Evolutionary conservation across 495 filamentous ascomycete genomes (phyloP).

Genomic region (Aspergillus haitiensis): DNA sequence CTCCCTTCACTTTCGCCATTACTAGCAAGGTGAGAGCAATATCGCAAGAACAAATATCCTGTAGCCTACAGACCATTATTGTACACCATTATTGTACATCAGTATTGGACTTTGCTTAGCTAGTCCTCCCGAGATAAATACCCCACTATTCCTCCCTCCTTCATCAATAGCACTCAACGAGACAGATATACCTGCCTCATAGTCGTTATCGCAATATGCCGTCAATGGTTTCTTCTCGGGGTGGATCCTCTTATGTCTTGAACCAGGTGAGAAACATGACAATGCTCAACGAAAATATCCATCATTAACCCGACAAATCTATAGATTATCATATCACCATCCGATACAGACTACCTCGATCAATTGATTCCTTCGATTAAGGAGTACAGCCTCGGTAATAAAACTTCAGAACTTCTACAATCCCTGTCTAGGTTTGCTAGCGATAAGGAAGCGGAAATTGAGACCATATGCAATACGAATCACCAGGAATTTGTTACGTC

Average conservation of each 20-base stretch:
- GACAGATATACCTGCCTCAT: neutral
- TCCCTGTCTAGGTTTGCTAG: slow-evolving; percentile 76
- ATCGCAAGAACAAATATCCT: no score
- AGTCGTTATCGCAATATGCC: slow-evolving; percentile 26
- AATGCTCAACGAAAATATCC: neutral
- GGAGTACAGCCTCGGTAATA: slow-evolving; percentile 77
- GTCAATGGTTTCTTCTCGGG: slow-evolving; percentile 31
- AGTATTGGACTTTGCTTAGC: no score
- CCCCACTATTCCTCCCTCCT: neutral
- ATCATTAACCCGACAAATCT: slow-evolving; percentile 7
- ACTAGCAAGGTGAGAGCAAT: no score
- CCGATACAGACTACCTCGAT: slow-evolving; percentile 91
- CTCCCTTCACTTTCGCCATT: no score
- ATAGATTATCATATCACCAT: slow-evolving; percentile 89
- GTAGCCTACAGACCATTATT: no score
- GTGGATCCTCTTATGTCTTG: slow-evolving; percentile 41
- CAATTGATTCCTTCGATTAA: slow-evolving; percentile 90
- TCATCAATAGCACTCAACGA: neutral
- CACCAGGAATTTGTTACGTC: slow-evolving; percentile 95
- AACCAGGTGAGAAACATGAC: slow-evolving; percentile 37
- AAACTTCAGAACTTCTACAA: slow-evolving; percentile 71
- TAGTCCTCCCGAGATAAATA: neutral
- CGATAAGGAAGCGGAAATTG: slow-evolving; percentile 87
- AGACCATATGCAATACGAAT: slow-evolving; percentile 90
- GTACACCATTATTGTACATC: no score